Base-by-base conservation (phyloP, 2,329 filamentous ascomycete genomes). In the Fusarium sp. region DNA sequence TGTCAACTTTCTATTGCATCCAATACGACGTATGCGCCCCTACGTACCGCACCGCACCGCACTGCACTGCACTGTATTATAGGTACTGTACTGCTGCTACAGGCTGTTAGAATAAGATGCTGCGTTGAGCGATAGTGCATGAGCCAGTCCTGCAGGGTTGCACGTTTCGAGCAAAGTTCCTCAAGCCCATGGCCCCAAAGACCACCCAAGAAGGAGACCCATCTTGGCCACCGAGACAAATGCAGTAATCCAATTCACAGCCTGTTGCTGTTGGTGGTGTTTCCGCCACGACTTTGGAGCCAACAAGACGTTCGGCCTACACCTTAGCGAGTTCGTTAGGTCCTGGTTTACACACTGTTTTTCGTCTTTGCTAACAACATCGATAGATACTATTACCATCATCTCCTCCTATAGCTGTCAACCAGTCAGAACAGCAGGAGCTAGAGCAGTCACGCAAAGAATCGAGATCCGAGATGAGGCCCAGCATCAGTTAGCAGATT, bases 1-100 rank as follows among this genome's bases (percentile, higher is more conserved):
- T 39, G 50, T 66, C 65, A 63, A 68, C 35, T 69, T 42, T 66
- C 60, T 42, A 66, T 43, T 69, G 63, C 67, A 68, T 57, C 29
- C 37, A 21, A 9, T 35, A 35, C 15, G 35, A 5, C 31, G 13
- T n/a, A 25, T 25, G 23, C 23, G 23, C 23, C 8, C 23, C 23
- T 25, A 25, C 19, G 19, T 27, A 23, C 11, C n/a, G 31, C 13
- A 39, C 14, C 19, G 19, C 21, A 23, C 11, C n/a, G 31, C 13
- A 39, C 14, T 8, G 19, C 47, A 49, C 49, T 19, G 21, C 32
- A 38, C 43, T 29, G 15, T 23, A 33, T 25, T 29, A n/a, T 33
- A 33, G 31, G 6, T n/a, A 33, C 31, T 33, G 33, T 47, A 32
- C 29, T 10, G 43, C 31, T 56, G 39, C 60, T 50, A 38, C 35